Percentiles rank a stretch among this genome's conserved stretches.
Conservation (phyloP, 2,329 filamentous ascomycete genomes). For the Epicoccum nigrum region DNA sequence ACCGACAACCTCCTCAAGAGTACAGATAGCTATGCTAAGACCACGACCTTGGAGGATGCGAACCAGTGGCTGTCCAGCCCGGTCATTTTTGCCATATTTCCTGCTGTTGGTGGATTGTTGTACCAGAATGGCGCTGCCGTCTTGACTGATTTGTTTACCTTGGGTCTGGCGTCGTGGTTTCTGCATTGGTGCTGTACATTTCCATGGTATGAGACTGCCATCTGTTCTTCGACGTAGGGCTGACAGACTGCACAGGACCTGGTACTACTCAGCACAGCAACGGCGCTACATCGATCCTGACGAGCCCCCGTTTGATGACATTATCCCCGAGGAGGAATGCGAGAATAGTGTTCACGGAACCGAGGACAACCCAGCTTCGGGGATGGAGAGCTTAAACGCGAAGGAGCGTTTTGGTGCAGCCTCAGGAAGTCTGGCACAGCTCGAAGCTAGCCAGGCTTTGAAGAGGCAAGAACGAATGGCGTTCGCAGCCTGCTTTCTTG, state of each 20-base stretch:
- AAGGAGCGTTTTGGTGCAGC: constrained; percentile 2
- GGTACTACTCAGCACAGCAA: constrained; percentile 59
- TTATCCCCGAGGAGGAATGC: constrained; percentile 39
- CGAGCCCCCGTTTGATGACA: constrained; percentile 25
- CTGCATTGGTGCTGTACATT: constrained; percentile 90
- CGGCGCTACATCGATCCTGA: constrained; percentile 34
- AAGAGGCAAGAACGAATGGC: constrained; percentile 77
- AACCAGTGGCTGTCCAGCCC: constrained; percentile 82
- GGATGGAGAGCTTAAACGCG: constrained; percentile 17
- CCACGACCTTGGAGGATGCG: constrained; percentile 56
- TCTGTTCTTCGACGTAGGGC: neutral
- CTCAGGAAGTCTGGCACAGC: constrained; percentile 25
- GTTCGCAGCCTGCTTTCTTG: constrained; percentile 76
- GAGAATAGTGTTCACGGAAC: constrained; percentile 26
- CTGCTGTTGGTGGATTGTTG: constrained; percentile 81
- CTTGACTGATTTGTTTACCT: constrained; percentile 81
- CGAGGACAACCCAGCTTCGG: constrained; percentile 16
- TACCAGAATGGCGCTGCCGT: constrained; percentile 84
- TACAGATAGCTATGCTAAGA: constrained; percentile 34
- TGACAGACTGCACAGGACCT: constrained; percentile 50
- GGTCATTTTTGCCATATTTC: constrained; percentile 80
- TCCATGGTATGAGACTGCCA: constrained; percentile 76
- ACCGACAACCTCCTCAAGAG: constrained; percentile 68
- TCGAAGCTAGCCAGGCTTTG: constrained; percentile 66
- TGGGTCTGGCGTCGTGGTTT: constrained; percentile 81